phyloP scores from a whole-genome alignment of 2,329 filamentous ascomycete genomes.

The Ophiosphaerella korrae region DNA sequence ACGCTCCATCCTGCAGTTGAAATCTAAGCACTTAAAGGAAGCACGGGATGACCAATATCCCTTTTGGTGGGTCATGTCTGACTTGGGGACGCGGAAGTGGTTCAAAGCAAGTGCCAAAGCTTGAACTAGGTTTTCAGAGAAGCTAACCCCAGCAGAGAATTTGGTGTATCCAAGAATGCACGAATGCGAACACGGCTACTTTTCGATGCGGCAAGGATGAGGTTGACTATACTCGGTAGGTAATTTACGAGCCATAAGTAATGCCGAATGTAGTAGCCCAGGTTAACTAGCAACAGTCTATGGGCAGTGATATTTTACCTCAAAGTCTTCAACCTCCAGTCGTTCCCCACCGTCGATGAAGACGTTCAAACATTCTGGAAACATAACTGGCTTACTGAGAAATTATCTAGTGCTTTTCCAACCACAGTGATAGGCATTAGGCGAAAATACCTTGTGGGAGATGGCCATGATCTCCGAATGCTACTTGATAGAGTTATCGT shows the following conservation, averaged over 20 bases:
- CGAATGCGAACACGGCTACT: slow-evolving; percentile 8
- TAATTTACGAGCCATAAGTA: background rate
- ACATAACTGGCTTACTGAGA: background rate
- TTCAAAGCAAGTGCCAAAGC: slow-evolving; percentile 2
- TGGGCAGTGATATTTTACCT: slow-evolving; percentile 11
- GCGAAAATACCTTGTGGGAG: slow-evolving; percentile 4
- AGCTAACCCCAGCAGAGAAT: slow-evolving; percentile 2
- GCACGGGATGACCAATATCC: slow-evolving; percentile 5
- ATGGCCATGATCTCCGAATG: slow-evolving; percentile 1
- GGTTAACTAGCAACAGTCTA: background rate
- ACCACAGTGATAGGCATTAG: slow-evolving; percentile 8
- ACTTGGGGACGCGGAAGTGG: slow-evolving; percentile 12
- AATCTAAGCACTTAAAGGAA: background rate
- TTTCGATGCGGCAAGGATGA: slow-evolving; percentile 11
- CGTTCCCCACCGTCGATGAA: background rate
- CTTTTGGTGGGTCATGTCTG: slow-evolving; percentile 12
- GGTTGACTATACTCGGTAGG: slow-evolving; percentile 7
- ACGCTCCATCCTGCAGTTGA: background rate
- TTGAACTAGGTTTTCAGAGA: background rate
- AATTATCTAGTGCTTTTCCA: slow-evolving; percentile 4
- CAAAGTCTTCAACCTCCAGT: slow-evolving; percentile 2
- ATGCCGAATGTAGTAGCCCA: background rate
- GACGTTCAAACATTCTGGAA: slow-evolving; percentile 1
- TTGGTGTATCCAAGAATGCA: slow-evolving; percentile 17
- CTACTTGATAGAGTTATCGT: slow-evolving; percentile 9